These are phyloP conservation scores for Globisporangium polare DNA, from an alignment of 352 stramenopile species.

Conservation along the genomic window DNA sequence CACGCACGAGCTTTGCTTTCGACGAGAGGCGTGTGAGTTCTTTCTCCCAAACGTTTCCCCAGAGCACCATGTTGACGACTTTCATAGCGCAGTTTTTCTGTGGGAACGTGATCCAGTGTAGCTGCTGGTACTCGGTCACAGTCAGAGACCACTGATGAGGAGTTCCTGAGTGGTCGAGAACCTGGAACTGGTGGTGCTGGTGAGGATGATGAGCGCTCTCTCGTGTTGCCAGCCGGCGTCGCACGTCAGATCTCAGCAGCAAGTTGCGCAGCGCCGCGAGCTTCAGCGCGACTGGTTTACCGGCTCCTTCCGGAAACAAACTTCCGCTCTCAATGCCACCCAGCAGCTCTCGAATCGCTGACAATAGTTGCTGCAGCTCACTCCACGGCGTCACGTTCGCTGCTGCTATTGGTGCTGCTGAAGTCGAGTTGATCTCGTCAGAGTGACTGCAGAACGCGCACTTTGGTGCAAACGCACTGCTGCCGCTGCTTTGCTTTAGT, in stretches of 20 bases:
- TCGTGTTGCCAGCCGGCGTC: not conserved
- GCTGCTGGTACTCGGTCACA: slow-evolving; percentile 5
- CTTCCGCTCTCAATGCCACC: not conserved
- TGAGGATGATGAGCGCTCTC: not conserved
- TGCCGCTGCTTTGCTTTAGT: not conserved
- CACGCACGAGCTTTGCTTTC: slow-evolving; percentile 8
- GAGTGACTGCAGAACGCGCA: slow-evolving; percentile 11
- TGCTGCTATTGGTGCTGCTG: too few species aligned
- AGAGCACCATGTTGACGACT: slow-evolving; percentile 17
- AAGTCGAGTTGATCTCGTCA: not conserved
- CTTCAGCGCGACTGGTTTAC: not conserved
- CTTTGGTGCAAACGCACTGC: not conserved
- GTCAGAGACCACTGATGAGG: not conserved
- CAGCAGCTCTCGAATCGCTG: not conserved
- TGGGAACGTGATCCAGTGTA: not conserved
- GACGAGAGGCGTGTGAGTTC: slow-evolving; percentile 17
- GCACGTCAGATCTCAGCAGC: slow-evolving; percentile 11
- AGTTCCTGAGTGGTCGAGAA: not conserved
- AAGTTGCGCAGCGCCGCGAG: slow-evolving; percentile 11
- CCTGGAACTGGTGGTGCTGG: not conserved
- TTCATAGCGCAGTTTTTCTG: not conserved
- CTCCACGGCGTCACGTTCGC: not conserved
- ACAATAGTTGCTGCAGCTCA: slow-evolving; percentile 5
- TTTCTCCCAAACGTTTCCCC: slow-evolving; percentile 33
- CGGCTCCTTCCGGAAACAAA: not conserved